Percentiles rank a stretch among this genome's conserved stretches.
phyloP scores from a whole-genome alignment of 2,329 filamentous ascomycete species.

The Claviceps humidiphila region DNA sequence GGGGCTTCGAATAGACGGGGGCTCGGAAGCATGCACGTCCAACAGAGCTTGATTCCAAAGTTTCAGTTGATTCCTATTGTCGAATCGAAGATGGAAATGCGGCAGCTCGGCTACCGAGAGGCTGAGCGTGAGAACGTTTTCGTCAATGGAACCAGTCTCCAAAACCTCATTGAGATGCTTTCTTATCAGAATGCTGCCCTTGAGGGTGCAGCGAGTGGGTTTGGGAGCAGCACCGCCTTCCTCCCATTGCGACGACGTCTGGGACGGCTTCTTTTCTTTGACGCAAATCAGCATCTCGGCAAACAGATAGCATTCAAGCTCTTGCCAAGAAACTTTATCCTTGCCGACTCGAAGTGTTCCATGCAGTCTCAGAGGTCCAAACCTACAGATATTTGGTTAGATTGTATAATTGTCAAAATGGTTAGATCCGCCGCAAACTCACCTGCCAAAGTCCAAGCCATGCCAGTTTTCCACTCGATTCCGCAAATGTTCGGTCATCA shows the following conservation, averaged over 20 bases:
- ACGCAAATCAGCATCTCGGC: slow-evolving; percentile 99
- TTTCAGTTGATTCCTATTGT: slow-evolving; percentile 71
- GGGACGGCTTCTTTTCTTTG: slow-evolving; percentile 75
- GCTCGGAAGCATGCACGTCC: slow-evolving; percentile 65
- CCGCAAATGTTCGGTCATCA: slow-evolving; percentile 75
- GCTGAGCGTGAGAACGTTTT: slow-evolving; percentile 75
- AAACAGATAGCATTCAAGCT: slow-evolving; percentile 92
- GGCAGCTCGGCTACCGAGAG: slow-evolving; percentile 86
- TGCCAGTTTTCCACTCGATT: slow-evolving; percentile 97
- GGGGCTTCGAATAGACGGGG: slow-evolving; percentile 49
- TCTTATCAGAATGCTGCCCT: slow-evolving; percentile 96
- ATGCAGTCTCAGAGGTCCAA: slow-evolving; percentile 82
- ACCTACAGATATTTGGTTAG: slow-evolving; percentile 35
- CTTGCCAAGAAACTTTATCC: slow-evolving; percentile 93
- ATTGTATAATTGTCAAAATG: background rate
- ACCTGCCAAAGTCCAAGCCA: slow-evolving; percentile 79
- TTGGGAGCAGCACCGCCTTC: slow-evolving; percentile 42
- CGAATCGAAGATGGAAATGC: slow-evolving; percentile 85
- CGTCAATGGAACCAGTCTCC: slow-evolving; percentile 58
- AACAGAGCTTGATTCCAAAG: slow-evolving; percentile 79
- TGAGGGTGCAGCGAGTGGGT: slow-evolving; percentile 69
- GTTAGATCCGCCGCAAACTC: slow-evolving; percentile 13
- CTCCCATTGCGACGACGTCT: slow-evolving; percentile 50
- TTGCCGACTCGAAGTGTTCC: slow-evolving; percentile 89
- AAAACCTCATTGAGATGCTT: slow-evolving; percentile 86